phyloP scores from a whole-genome alignment of 768 basidiomycete species.

The Hygrocybe punicea region DNA sequence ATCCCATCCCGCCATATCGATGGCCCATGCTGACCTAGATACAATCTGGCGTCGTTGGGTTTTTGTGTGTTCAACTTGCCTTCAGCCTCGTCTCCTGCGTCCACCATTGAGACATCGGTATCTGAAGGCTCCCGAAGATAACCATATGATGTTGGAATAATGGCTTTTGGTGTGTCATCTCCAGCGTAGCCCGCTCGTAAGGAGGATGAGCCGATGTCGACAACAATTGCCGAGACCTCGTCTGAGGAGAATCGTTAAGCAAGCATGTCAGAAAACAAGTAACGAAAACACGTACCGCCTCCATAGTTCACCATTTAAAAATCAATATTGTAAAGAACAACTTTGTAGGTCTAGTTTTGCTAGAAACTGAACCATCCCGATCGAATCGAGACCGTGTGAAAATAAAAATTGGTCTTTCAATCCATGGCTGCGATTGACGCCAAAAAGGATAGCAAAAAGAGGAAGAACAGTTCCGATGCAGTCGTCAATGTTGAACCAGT shows the following conservation, averaged over 20 bases:
- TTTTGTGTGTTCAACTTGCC: slow-evolving; percentile 36
- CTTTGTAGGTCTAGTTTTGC: too few relatives aligned
- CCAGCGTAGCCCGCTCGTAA: slow-evolving; percentile 96
- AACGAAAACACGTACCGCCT: slow-evolving; percentile 55
- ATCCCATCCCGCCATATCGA: slow-evolving; percentile 88
- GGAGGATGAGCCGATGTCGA: slow-evolving; percentile 90
- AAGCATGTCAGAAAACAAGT: not conserved
- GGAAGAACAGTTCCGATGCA: slow-evolving; percentile 52
- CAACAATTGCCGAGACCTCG: slow-evolving; percentile 93
- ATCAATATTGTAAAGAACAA: not conserved
- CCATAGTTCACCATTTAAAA: slow-evolving; percentile 78
- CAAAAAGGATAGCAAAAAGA: slow-evolving; percentile 48
- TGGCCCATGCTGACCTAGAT: slow-evolving; percentile 84
- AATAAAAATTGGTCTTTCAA: not conserved
- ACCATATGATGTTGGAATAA: slow-evolving; percentile 88
- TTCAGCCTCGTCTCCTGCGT: slow-evolving; percentile 36
- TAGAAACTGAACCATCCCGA: too few relatives aligned
- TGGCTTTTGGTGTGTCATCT: slow-evolving; percentile 90
- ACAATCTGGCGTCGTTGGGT: slow-evolving; percentile 48
- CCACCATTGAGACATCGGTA: slow-evolving; percentile 53
- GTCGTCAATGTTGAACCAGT: slow-evolving; percentile 22
- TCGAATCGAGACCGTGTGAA: not conserved
- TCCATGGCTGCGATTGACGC: slow-evolving; percentile 34
- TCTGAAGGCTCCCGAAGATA: slow-evolving; percentile 42
- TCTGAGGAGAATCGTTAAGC: slow-evolving; percentile 45